Conservation (phyloP, 495 filamentous ascomycete genomes). For the Lepraria neglecta region DNA sequence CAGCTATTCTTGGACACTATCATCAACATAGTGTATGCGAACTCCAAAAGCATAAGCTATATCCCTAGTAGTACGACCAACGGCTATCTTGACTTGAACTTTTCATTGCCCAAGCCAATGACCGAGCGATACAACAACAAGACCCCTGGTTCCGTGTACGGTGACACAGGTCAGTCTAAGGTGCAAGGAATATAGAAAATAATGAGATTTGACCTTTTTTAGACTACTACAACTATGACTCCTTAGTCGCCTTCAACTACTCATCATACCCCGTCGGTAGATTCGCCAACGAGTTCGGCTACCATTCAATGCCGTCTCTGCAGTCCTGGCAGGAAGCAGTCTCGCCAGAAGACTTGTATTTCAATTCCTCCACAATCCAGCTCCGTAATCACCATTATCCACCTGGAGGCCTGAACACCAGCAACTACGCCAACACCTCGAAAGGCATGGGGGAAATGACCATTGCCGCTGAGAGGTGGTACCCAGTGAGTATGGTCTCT, state of each 20-base stretch:
- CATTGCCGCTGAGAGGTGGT: slow-evolving; percentile 51
- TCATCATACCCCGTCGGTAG: slow-evolving; percentile 53
- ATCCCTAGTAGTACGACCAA: slow-evolving; percentile 61
- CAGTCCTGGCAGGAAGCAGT: slow-evolving; percentile 56
- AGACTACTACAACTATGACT: slow-evolving; percentile 64
- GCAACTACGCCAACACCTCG: slow-evolving; percentile 36
- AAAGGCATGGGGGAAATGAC: slow-evolving; percentile 62
- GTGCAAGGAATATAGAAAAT: too few relatives aligned
- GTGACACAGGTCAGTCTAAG: slow-evolving; percentile 42
- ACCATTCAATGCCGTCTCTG: slow-evolving; percentile 59
- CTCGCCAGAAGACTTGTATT: slow-evolving; percentile 44
- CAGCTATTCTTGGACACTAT: slow-evolving; percentile 57
- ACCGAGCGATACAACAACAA: slow-evolving; percentile 55
- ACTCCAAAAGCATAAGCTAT: slow-evolving; percentile 60
- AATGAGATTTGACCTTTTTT: background rate
- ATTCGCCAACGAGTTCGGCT: slow-evolving; percentile 65
- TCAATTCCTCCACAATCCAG: slow-evolving; percentile 55
- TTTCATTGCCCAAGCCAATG: slow-evolving; percentile 52
- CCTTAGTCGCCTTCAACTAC: slow-evolving; percentile 49
- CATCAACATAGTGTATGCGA: slow-evolving; percentile 55
- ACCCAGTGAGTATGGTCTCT: slow-evolving; percentile 37
- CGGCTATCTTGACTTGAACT: slow-evolving; percentile 54
- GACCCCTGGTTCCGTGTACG: slow-evolving; percentile 52
- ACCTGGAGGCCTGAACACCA: slow-evolving; percentile 44
- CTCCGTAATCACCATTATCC: slow-evolving; percentile 64